phyloP scores from a whole-genome alignment of 1,284 basidiomycete species.

The Puccinia novopanici region DNA sequence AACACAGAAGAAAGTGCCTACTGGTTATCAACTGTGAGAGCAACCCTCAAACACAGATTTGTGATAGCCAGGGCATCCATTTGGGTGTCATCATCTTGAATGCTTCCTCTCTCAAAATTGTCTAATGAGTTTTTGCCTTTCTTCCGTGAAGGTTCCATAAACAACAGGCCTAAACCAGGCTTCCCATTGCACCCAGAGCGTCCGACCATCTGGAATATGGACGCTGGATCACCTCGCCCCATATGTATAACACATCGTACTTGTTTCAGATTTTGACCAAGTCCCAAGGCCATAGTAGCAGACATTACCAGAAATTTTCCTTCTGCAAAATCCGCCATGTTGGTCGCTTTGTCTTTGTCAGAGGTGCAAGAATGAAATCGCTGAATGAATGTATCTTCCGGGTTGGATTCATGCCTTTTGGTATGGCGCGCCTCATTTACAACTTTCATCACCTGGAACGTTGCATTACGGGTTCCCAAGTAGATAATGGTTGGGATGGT shows the following conservation, averaged over 20 bases:
- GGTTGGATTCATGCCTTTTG: no score
- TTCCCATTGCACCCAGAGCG: background rate
- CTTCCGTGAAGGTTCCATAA: background rate
- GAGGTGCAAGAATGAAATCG: no score
- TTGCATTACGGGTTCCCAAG: background rate
- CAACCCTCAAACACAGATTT: background rate
- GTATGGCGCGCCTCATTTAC: no score
- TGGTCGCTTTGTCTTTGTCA: no score
- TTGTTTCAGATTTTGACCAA: slow-evolving; percentile 15
- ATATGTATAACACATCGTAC: slow-evolving; percentile 7
- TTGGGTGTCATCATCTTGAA: background rate
- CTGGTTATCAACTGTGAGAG: background rate
- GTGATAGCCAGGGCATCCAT: slow-evolving; percentile 16
- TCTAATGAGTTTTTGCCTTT: background rate
- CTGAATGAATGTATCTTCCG: no score
- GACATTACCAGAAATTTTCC: no score
- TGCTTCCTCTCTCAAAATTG: background rate
- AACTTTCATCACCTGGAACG: no score
- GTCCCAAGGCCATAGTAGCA: background rate
- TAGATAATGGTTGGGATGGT: no score
- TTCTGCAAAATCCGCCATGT: background rate
- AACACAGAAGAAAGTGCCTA: background rate
- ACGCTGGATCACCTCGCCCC: background rate
- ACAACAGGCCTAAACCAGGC: no score
- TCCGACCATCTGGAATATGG: slow-evolving; percentile 4